Evolutionary conservation across 352 stramenopile genomes (phyloP).

Genomic region (Thraustochytrium striatum): DNA sequence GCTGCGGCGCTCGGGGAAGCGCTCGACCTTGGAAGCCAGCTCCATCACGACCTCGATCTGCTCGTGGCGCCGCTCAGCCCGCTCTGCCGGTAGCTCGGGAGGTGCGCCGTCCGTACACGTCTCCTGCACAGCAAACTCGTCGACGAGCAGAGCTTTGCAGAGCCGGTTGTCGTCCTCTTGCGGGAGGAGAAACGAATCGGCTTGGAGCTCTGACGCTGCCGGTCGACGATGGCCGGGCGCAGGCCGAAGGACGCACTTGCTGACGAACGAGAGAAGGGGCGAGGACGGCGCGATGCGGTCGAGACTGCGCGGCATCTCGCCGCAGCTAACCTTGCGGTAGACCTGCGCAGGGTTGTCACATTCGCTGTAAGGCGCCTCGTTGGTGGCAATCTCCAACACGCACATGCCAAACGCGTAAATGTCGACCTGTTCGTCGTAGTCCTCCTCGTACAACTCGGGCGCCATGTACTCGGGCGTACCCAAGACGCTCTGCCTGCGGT

Average conservation of each 20-base stretch:
- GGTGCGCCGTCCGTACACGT: too few species aligned
- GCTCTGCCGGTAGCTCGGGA: too few species aligned
- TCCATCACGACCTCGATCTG: too few species aligned
- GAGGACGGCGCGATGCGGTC: not conserved
- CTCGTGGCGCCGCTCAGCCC: too few species aligned
- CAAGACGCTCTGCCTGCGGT: conserved; percentile 55
- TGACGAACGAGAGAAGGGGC: conserved; percentile 1
- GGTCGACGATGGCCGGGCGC: not conserved
- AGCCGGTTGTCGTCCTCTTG: not conserved
- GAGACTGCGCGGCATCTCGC: conserved; percentile 4
- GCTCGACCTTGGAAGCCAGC: too few species aligned
- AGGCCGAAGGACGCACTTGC: conserved; percentile 28
- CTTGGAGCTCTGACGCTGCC: not conserved
- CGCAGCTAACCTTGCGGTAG: conserved; percentile 73
- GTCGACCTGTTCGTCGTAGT: conserved; percentile 64
- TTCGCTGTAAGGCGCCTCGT: conserved; percentile 92
- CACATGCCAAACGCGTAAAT: conserved; percentile 99
- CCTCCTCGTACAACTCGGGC: conserved; percentile 91
- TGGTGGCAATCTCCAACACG: conserved; percentile 97
- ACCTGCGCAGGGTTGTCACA: conserved; percentile 76
- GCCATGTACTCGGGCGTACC: conserved; percentile 99
- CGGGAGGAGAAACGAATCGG: not conserved
- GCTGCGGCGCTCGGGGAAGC: too few species aligned
- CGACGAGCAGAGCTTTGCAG: too few species aligned
- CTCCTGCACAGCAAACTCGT: too few species aligned